Conservation (phyloP, 164 flowering plant genomes). For the Echeveria elegans region DNA sequence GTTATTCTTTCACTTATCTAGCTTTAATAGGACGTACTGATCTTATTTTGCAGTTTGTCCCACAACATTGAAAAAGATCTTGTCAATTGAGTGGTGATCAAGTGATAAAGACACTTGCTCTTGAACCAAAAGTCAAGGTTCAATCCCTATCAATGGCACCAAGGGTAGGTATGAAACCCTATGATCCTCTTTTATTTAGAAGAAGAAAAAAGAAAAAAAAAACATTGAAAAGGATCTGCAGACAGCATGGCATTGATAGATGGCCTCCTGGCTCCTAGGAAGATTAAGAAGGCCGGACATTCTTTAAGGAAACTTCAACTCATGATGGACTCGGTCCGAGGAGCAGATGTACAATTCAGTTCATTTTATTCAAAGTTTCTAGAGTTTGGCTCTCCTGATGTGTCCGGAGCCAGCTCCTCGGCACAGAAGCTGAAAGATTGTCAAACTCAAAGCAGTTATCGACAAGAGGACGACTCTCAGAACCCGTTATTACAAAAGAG, state of each 20-base stretch:
- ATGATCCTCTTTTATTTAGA: too few species aligned
- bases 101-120: too few species aligned
- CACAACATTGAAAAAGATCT: too few species aligned
- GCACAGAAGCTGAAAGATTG: conserved; percentile 16
- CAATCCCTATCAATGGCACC: too few species aligned
- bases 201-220: too few species aligned
- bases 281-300: conserved; percentile 84
- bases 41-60: conserved; percentile 59
- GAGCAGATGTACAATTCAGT: conserved; percentile 51
- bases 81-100: too few species aligned
- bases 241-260: conserved; percentile 73
- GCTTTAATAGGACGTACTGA: not conserved
- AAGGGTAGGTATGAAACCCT: too few species aligned
- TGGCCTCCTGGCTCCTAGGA: conserved; percentile 95
- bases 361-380: conserved; percentile 66
- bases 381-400: conserved; percentile 42
- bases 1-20: not conserved
- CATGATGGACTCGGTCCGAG: conserved; percentile 77
- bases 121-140: too few species aligned
- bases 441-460: not conserved
- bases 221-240: conserved; percentile 89
- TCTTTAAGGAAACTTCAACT: conserved; percentile 65
- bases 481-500: not conserved
- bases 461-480: conserved; percentile 4
- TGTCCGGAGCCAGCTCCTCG: too few species aligned